Evolutionary conservation across 345 rosid species (phyloP).

Genomic region (Rhizophora mangle): DNA sequence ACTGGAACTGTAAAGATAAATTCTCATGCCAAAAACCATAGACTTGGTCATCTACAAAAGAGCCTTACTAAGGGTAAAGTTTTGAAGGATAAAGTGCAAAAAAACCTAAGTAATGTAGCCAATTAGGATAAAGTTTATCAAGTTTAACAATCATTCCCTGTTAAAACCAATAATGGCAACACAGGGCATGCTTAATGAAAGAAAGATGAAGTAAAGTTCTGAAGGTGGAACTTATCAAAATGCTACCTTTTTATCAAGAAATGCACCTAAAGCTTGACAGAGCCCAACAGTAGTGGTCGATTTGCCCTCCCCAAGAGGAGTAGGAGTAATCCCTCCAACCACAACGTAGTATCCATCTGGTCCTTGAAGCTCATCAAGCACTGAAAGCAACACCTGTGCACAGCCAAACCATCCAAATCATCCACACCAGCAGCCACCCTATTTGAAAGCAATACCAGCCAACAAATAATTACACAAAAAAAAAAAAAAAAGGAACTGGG

Average conservation of each 20-base stretch:
- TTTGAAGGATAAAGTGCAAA: background rate
- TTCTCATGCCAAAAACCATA: background rate
- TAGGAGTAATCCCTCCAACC: constrained; percentile 98
- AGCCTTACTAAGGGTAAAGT: background rate
- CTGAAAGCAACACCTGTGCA: constrained; percentile 70
- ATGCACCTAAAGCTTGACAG: constrained; percentile 94
- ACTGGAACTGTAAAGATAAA: background rate
- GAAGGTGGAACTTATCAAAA: background rate
- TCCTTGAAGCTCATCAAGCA: constrained; percentile 68
- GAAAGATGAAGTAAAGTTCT: background rate
- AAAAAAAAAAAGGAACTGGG: too few relatives aligned
- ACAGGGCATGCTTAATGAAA: background rate
- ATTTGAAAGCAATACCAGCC: too few relatives aligned
- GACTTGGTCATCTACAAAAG: background rate
- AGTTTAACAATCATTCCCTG: background rate
- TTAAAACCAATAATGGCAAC: background rate
- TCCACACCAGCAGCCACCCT: too few relatives aligned
- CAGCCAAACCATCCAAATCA: background rate
- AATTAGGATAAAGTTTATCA: background rate
- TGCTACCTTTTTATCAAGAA: constrained; percentile 80
- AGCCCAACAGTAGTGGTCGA: constrained; percentile 94
- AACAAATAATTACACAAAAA: too few relatives aligned
- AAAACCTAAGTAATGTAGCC: background rate
- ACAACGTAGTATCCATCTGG: constrained; percentile 87
- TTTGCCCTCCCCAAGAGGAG: constrained; percentile 98